Conservation (phyloP, 371 early-diverging fungal genomes). For the Nematocida sp. region DNA sequence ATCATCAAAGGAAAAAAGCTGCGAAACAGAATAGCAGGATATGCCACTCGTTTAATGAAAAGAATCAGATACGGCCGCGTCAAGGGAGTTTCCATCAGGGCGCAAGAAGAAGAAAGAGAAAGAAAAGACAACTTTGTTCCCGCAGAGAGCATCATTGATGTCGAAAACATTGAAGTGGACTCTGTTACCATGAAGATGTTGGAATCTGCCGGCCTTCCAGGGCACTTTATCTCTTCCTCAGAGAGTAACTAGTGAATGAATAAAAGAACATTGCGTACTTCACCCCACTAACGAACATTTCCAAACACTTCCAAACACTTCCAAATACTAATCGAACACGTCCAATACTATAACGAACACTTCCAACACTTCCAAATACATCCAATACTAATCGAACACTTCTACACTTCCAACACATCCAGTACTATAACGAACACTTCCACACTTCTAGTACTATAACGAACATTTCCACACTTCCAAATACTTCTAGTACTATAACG, state of each 20-base stretch:
- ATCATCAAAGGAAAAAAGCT: slow-evolving; percentile 95
- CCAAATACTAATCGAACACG: too few species aligned
- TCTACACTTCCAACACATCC: too few species aligned
- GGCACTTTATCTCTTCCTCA: slow-evolving; percentile 50
- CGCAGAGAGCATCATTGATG: slow-evolving; percentile 89
- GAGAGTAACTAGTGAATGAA: slow-evolving; percentile 23
- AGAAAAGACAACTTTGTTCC: slow-evolving; percentile 99
- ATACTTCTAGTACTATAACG: too few species aligned
- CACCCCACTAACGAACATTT: too few species aligned
- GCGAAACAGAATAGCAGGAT: slow-evolving; percentile 99
- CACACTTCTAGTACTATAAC: too few species aligned
- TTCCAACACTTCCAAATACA: too few species aligned
- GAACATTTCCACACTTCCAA: too few species aligned
- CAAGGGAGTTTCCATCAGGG: slow-evolving; percentile 98
- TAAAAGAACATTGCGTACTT: neutral
- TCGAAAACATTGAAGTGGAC: slow-evolving; percentile 84
- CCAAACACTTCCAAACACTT: too few species aligned
- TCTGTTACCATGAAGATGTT: slow-evolving; percentile 71
- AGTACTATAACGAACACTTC: too few species aligned
- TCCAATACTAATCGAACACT: too few species aligned
- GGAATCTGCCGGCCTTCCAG: slow-evolving; percentile 57
- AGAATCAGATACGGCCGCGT: slow-evolving; percentile 96
- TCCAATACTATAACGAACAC: too few species aligned
- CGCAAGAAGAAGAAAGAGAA: slow-evolving; percentile 98
- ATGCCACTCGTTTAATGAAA: slow-evolving; percentile 99